A percentile compares a stretch with the other conserved stretches of the same genome.
These are phyloP conservation scores for Betula pendula DNA, from an alignment of 306 rosid species.

Conservation along the genomic window DNA sequence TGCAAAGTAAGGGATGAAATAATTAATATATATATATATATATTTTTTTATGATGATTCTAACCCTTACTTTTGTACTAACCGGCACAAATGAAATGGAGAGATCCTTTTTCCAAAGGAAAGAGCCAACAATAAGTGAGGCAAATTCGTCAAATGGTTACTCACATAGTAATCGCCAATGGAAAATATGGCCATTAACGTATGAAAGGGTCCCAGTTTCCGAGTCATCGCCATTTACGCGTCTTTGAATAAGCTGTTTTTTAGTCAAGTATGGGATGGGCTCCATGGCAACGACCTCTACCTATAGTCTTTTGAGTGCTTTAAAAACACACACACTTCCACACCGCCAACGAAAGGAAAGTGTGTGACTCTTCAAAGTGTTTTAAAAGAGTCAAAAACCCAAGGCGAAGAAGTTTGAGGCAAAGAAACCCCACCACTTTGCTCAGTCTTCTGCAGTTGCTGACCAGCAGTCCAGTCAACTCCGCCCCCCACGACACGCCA, in stretches of 20 bases:
- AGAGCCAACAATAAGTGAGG: too few relatives aligned
- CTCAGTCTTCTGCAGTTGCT: constrained; percentile 17
- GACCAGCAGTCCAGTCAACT: constrained; percentile 36
- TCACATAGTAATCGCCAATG: too few relatives aligned
- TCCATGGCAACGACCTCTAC: neutral
- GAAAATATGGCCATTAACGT: too few relatives aligned
- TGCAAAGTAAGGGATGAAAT: too few relatives aligned
- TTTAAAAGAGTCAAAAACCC: neutral
- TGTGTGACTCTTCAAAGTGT: neutral
- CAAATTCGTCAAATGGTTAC: too few relatives aligned
- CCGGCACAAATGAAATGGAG: too few relatives aligned
- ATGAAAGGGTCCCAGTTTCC: neutral
- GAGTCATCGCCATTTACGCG: constrained; percentile 27
- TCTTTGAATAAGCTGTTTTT: constrained; percentile 14
- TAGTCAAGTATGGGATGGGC: neutral
- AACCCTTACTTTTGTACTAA: too few relatives aligned
- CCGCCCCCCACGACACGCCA: constrained; percentile 19
- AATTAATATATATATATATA: too few relatives aligned
- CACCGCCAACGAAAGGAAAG: neutral
- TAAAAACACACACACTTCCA: neutral
- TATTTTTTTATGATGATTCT: too few relatives aligned
- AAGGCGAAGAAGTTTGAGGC: neutral
- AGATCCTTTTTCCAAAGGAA: too few relatives aligned
- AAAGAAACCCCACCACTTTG: neutral
- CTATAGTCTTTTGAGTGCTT: neutral